phyloP scores from a whole-genome alignment of 2,329 filamentous ascomycete species.

The Penicillium sp. region DNA sequence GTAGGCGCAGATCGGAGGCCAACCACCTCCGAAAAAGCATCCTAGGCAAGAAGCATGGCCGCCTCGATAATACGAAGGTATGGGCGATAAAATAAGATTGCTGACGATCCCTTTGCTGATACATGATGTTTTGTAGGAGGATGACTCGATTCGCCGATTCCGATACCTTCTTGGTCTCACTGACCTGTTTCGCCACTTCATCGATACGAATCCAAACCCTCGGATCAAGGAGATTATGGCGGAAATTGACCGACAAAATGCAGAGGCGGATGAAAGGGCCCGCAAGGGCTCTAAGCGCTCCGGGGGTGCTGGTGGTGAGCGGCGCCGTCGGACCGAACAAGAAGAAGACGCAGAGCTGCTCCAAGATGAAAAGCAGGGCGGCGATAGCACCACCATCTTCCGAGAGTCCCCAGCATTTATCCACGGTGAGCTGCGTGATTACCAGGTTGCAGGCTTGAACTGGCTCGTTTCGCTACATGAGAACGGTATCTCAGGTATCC shows the following conservation, averaged over 20 bases:
- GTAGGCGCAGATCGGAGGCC: conserved; percentile 80
- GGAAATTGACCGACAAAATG: conserved; percentile 92
- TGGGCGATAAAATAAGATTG: conserved; percentile 11
- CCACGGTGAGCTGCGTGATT: conserved; percentile 87
- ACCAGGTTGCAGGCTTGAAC: conserved; percentile 91
- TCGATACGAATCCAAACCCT: conserved; percentile 94
- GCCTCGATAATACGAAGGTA: conserved; percentile 89
- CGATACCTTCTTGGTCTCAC: conserved; percentile 92
- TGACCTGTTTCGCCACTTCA: conserved; percentile 97
- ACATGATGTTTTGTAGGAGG: conserved; percentile 60
- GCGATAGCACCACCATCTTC: conserved; percentile 84
- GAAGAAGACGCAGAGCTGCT: conserved; percentile 91
- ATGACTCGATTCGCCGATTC: conserved; percentile 91
- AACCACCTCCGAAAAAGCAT: conserved; percentile 88
- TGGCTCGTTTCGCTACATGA: conserved; percentile 98
- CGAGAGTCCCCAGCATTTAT: conserved; percentile 91
- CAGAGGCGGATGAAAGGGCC: conserved; percentile 62
- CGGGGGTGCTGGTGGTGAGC: conserved; percentile 75
- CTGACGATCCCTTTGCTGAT: conserved; percentile 11
- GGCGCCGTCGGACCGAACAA: conserved; percentile 86
- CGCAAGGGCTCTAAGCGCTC: conserved; percentile 76
- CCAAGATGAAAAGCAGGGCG: conserved; percentile 83
- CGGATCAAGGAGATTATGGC: conserved; percentile 90
- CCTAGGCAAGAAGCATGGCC: conserved; percentile 91
- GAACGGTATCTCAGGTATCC: conserved; percentile 96